Conservation (phyloP, 2,329 filamentous ascomycete genomes). For the Beauveria medogensis region DNA sequence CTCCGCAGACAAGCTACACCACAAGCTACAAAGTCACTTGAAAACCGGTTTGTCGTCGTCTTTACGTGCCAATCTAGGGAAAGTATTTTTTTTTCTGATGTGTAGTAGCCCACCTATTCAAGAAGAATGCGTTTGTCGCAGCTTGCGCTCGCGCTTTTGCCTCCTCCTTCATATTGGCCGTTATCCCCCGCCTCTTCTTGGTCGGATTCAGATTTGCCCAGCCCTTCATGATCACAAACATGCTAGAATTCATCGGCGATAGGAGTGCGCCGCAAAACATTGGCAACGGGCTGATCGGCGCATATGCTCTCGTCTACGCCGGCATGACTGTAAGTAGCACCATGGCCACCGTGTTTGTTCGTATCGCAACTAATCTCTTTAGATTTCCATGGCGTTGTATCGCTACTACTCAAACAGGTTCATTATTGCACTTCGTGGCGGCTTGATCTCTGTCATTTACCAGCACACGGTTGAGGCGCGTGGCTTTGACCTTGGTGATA, state of each 20-base stretch:
- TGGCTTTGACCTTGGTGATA: neutral
- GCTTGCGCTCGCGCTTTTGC: constrained; percentile 12
- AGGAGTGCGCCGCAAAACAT: constrained; percentile 15
- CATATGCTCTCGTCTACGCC: constrained; percentile 29
- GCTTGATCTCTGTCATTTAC: neutral
- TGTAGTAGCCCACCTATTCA: neutral
- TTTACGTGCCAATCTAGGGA: too few relatives aligned
- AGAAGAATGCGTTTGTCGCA: constrained; percentile 9
- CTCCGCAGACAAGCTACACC: neutral
- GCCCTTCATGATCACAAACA: constrained; percentile 29
- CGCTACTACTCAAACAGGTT: neutral
- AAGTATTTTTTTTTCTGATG: neutral
- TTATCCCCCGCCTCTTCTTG: constrained; percentile 23
- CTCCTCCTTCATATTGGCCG: constrained; percentile 12
- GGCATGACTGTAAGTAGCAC: constrained; percentile 30
- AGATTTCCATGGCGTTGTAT: neutral
- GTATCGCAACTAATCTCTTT: neutral
- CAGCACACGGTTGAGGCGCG: neutral
- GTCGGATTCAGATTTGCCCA: constrained; percentile 30
- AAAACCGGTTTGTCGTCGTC: neutral
- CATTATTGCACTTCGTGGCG: neutral
- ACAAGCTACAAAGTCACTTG: constrained; percentile 3
- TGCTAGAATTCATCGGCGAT: constrained; percentile 21
- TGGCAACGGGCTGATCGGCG: constrained; percentile 29
- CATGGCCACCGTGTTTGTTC: neutral